phyloP scores from a whole-genome alignment of 2,329 filamentous ascomycete genomes.

The Scleromitrula shiraiana region DNA sequence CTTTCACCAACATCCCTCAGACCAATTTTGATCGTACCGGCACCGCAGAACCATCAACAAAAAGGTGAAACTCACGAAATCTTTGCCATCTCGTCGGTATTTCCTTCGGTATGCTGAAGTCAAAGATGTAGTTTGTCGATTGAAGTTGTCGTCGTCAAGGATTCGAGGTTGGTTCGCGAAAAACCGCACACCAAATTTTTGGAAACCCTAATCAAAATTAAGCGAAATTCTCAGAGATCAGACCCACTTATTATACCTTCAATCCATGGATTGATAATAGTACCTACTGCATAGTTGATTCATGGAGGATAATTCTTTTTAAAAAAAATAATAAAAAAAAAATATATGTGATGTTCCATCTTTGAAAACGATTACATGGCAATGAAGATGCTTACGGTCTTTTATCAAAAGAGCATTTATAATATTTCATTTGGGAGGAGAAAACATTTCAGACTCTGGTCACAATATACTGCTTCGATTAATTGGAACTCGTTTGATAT shows the following conservation, averaged over 20 bases:
- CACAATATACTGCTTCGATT: too few relatives aligned
- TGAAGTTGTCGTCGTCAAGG: conserved; percentile 13
- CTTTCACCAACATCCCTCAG: not conserved
- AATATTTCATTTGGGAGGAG: too few relatives aligned
- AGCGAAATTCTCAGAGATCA: conserved; percentile 20
- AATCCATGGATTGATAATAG: not conserved
- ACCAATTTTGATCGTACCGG: not conserved
- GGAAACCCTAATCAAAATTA: conserved; percentile 26
- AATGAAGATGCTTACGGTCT: too few relatives aligned
- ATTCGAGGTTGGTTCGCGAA: conserved; percentile 13
- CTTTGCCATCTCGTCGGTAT: conserved; percentile 53
- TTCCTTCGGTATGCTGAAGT: conserved; percentile 26
- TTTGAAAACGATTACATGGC: too few relatives aligned
- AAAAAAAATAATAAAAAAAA: too few relatives aligned
- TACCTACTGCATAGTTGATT: too few relatives aligned
- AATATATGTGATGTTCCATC: too few relatives aligned
- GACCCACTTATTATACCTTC: not conserved
- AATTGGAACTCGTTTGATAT: not conserved
- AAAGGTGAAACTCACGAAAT: conserved; percentile 45
- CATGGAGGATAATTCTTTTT: too few relatives aligned
- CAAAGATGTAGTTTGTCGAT: conserved; percentile 20
- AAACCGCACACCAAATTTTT: conserved; percentile 16
- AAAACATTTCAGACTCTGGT: too few relatives aligned
- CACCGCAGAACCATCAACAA: conserved; percentile 10
- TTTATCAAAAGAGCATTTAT: not conserved